These are phyloP conservation scores for Acanthamoeba triangularis DNA, from an alignment of 208 protist genomes.

Conservation along the genomic window DNA sequence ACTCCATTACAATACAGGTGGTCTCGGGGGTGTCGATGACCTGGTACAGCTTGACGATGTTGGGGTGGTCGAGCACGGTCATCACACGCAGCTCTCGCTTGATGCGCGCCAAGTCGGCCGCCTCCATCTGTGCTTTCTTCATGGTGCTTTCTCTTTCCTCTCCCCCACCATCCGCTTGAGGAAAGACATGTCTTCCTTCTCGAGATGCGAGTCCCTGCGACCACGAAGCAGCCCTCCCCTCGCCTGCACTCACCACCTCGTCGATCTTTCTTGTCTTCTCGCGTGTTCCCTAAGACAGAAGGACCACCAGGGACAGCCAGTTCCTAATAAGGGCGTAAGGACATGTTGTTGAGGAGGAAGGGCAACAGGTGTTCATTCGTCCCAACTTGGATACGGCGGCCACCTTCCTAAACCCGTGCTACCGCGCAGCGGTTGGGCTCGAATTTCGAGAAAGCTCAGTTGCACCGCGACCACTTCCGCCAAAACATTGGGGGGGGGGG, in stretches of 20 bases:
- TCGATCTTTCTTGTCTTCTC: no score
- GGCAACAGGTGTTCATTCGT: no score
- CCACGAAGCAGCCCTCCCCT: background rate
- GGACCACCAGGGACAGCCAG: no score
- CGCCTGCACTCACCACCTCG: background rate
- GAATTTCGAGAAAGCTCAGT: no score
- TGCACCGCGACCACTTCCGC: no score
- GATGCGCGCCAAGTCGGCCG: constrained; percentile 80
- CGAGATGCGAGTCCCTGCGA: background rate
- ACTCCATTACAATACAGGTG: constrained; percentile 75
- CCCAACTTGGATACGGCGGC: no score
- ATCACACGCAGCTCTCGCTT: constrained; percentile 88
- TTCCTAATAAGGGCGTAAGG: background rate
- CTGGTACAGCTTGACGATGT: constrained; percentile 89
- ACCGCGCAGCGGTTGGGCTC: no score
- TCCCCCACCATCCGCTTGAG: constrained; percentile 46
- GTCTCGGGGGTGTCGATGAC: constrained; percentile 85
- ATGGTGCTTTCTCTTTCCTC: constrained; percentile 64
- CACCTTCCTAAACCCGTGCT: no score
- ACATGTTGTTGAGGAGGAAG: no score
- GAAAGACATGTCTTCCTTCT: background rate
- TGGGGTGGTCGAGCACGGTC: constrained; percentile 88
- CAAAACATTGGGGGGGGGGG: no score
- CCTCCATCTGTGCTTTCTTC: constrained; percentile 82
- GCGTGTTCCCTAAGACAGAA: no score